Evolutionary conservation across 192 early-diverging fungal genomes (phyloP).

Genomic region (Chytriomyces sp.): DNA sequence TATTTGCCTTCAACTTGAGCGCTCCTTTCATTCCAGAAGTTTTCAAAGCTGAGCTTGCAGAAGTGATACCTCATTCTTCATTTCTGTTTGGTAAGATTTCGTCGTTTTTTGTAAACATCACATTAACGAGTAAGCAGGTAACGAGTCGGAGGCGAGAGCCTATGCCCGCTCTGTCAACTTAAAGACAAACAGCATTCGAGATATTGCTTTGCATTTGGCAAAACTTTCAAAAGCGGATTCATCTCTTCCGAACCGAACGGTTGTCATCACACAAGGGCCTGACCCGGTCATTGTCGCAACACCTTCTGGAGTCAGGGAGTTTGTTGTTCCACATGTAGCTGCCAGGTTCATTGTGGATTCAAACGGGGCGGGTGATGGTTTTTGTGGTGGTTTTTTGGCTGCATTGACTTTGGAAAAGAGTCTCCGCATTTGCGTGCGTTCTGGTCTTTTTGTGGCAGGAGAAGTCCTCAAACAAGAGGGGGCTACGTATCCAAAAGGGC

Average conservation of each 20-base stretch:
- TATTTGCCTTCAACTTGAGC: slow-evolving; percentile 81
- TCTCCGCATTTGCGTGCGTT: background rate
- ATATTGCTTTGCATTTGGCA: slow-evolving; percentile 72
- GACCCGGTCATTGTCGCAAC: slow-evolving; percentile 62
- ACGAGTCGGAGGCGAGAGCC: slow-evolving; percentile 81
- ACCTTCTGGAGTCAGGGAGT: slow-evolving; percentile 48
- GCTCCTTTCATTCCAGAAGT: slow-evolving; percentile 83
- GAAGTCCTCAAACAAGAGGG: slow-evolving; percentile 1
- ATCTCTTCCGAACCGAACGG: slow-evolving; percentile 62
- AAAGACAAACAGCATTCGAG: slow-evolving; percentile 66
- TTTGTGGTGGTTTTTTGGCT: slow-evolving; percentile 35
- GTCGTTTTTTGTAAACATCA: background rate
- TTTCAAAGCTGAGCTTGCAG: slow-evolving; percentile 70
- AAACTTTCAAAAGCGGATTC: slow-evolving; percentile 66
- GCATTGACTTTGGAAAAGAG: background rate
- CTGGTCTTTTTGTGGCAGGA: background rate
- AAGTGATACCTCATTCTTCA: slow-evolving; percentile 76
- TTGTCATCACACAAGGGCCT: slow-evolving; percentile 81
- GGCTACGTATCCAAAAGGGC: slow-evolving; percentile 7
- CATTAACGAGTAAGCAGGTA: slow-evolving; percentile 31
- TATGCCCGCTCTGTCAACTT: slow-evolving; percentile 66
- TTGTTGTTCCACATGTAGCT: slow-evolving; percentile 54
- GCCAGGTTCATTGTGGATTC: slow-evolving; percentile 76
- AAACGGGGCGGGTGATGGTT: slow-evolving; percentile 87
- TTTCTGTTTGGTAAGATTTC: slow-evolving; percentile 67